Base-by-base conservation (phyloP, 768 basidiomycete genomes). In the Serendipita indica region DNA sequence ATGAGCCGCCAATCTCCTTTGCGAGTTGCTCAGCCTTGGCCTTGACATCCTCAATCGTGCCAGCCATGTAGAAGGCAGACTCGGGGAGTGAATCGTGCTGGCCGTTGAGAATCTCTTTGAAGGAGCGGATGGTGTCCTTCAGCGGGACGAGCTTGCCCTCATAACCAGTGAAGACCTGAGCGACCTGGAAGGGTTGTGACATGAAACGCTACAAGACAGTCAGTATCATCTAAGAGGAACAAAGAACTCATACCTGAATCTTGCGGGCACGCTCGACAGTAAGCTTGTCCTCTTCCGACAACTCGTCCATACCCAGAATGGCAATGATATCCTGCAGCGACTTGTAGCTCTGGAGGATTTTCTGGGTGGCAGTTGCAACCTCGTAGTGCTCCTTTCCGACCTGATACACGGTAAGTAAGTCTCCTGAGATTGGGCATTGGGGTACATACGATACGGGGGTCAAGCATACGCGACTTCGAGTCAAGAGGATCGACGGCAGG, bases 131-230 rank as follows among this genome's bases (percentile, higher is more conserved):
- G 62, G 90, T 93, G 71, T 98, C 93, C 79, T 97, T 97, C 64
- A 99, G 77, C 13, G 93, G 78, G 33, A 99, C 94, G 62, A 98
- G 89, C 72, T 86, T 89, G 69, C 94, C 96, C 78, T 96, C 93
- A 68, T 89, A 93, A 78, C 94, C 94, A 69, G 94, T 98, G 83
- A 98, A 97, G 73, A 96, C 92, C 77, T 97, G 91, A 60, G 93
- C 96, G 71, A 97, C 94, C 71, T 89, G 88, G 91, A 99, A 99
- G 63, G 96, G 96, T 76, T 99, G 93, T 65, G 92, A 97, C 96
- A 99, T 98, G 89, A 98, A 97, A 78, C 91, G 87, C 72, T 90
- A 91, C 69, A 97, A 92, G 79, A 96, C 89, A 63, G 91, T 93
- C 62, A 41, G 22, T 16, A 28, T 16, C 73, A 96, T 62, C 72